Evolutionary conservation across 2,329 filamentous ascomycete species (phyloP).

Genomic region (Microdochium trichocladiopsis): DNA sequence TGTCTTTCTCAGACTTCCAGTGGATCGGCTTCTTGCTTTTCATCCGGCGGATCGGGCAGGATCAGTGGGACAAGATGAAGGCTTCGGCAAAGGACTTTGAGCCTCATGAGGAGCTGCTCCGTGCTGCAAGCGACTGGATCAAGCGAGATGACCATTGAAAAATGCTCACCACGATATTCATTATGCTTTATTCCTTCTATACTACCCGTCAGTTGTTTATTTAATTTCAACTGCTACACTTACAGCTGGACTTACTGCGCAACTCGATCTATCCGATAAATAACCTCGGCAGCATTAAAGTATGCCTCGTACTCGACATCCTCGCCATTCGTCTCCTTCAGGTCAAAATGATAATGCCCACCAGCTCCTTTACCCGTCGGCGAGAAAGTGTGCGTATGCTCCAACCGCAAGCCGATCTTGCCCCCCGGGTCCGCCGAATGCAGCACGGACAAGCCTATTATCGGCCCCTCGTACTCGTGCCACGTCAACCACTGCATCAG

Average conservation of each 20-base stretch:
- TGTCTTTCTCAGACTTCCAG: neutral
- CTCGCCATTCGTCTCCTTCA: slow-evolving; percentile 15
- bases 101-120: neutral
- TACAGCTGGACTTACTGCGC: neutral
- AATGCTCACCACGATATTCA: neutral
- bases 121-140: neutral
- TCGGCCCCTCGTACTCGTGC: slow-evolving; percentile 25
- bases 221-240: neutral
- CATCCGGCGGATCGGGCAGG: neutral
- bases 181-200: neutral
- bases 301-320: slow-evolving; percentile 38
- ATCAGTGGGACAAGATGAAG: neutral
- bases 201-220: neutral
- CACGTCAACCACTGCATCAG: slow-evolving; percentile 30
- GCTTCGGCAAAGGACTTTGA: neutral
- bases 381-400: slow-evolving; percentile 40
- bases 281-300: slow-evolving; percentile 30
- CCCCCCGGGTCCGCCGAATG: slow-evolving; percentile 31
- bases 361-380: slow-evolving; percentile 20
- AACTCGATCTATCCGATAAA: slow-evolving; percentile 30
- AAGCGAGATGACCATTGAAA: neutral
- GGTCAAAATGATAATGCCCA: slow-evolving; percentile 37
- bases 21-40: neutral
- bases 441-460: slow-evolving; percentile 32
- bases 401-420: slow-evolving; percentile 30